Evolutionary conservation across 768 basidiomycete species (phyloP).

Genomic region (Xerocomellus intermedius): DNA sequence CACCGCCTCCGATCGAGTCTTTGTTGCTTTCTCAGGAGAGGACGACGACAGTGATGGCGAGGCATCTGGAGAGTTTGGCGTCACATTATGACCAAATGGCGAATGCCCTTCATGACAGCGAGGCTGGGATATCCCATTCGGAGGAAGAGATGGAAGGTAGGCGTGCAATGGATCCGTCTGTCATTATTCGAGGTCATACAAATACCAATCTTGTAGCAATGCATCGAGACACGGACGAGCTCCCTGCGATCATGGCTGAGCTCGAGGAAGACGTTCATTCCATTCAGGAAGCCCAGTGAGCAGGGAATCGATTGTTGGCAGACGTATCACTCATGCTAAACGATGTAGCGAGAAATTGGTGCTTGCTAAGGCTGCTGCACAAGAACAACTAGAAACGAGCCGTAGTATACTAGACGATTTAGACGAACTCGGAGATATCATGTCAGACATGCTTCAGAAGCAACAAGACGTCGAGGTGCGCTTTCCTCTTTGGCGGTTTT

Average conservation of each 20-base stretch:
- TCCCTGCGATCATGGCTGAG: slow-evolving; percentile 72
- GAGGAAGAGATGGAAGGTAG: slow-evolving; percentile 71
- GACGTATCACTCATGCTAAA: slow-evolving; percentile 2
- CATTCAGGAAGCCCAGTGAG: slow-evolving; percentile 61
- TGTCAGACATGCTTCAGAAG: slow-evolving; percentile 70
- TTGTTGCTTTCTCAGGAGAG: slow-evolving; percentile 49
- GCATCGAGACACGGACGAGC: slow-evolving; percentile 76
- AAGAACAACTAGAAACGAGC: slow-evolving; percentile 51
- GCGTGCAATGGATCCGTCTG: background rate
- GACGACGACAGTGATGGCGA: slow-evolving; percentile 65
- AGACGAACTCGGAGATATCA: slow-evolving; percentile 76
- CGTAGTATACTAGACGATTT: slow-evolving; percentile 56
- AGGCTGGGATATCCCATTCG: slow-evolving; percentile 62
- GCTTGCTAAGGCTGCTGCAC: slow-evolving; percentile 41
- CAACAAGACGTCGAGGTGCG: slow-evolving; percentile 70
- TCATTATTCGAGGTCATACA: background rate
- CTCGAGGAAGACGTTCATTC: slow-evolving; percentile 56
- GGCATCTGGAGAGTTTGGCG: slow-evolving; percentile 66
- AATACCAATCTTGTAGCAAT: slow-evolving; percentile 49
- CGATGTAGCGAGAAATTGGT: slow-evolving; percentile 51
- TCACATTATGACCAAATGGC: slow-evolving; percentile 80
- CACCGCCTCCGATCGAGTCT: slow-evolving; percentile 43
- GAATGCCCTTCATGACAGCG: slow-evolving; percentile 60
- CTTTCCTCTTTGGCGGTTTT: background rate
- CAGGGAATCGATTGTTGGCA: background rate